Evolutionary conservation across 2,329 filamentous ascomycete species (phyloP), one percentile per base, ranked within the genome.

Genomic region (Didymella pomorum): DNA sequence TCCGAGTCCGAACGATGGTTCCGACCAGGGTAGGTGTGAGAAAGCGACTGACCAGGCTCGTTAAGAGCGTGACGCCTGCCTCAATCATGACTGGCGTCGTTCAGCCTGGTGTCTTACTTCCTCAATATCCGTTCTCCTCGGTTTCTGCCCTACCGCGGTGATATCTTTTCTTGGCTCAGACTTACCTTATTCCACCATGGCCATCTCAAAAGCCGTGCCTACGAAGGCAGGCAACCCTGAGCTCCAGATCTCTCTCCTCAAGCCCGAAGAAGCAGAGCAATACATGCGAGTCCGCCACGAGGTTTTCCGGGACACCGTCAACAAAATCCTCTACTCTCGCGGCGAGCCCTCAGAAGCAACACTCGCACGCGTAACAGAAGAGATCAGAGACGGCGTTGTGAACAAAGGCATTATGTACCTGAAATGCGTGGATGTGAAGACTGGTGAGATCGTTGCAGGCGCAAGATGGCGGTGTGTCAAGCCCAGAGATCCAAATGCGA

Each of bases 251-350:
- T 71, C 68, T 3, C 65, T 67, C 10, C 66, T 76, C 33, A 62
- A 60, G 20, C 66, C 70, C 2, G 59, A 67, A 42, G 71, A 74
- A 60, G 69, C 69, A 53, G 59, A 64, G 21, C 60, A 67, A 37
- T 76, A 76, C 62, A 68, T 69, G 65, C 65, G 60, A 44, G 64
- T 76, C 45, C 71, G 74, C 9, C 69, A 75, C 55, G 63, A 65
- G 45, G 67, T 72, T 42, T 76, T 76, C 64, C 54, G 58, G 3
- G 29, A 62, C 7, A 71, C 73, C 25, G 58, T 76, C 9, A 75
- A 76, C 61, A 71, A 75, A 7, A 66, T 76, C 50, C 61, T 76
- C 25, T 76, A 76, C 57, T 58, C 70, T 25, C 67, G 67, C 35
- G 57, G 64, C 58, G 67, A 70, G 49, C 61, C 72, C 26, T 74